Evolutionary conservation across 495 filamentous ascomycete species (phyloP).

Genomic region (Penicillium canariense): DNA sequence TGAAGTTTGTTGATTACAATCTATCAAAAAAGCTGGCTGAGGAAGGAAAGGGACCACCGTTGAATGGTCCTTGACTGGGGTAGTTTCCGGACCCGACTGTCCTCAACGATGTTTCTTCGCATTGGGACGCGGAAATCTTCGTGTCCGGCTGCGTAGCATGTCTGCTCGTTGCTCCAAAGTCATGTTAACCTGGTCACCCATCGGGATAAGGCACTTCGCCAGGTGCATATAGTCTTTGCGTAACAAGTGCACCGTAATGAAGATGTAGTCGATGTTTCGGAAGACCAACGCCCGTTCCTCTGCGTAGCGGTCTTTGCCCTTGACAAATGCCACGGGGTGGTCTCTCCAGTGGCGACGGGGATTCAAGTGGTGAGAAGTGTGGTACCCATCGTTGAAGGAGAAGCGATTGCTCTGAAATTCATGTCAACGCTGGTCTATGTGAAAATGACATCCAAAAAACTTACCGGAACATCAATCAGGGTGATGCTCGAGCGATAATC

Average conservation of each 20-base stretch:
- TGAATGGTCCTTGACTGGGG: too few species aligned
- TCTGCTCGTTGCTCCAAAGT: constrained; percentile 55
- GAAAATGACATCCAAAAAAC: constrained; percentile 17
- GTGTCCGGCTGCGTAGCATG: constrained; percentile 61
- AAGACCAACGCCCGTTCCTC: constrained; percentile 64
- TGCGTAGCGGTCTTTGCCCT: constrained; percentile 57
- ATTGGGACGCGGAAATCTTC: constrained; percentile 52
- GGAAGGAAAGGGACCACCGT: too few species aligned
- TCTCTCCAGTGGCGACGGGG: constrained; percentile 72
- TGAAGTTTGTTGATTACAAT: not conserved
- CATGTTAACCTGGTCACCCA: constrained; percentile 64
- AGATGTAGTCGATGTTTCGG: constrained; percentile 68
- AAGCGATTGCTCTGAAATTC: constrained; percentile 60
- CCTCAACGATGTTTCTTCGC: constrained; percentile 48
- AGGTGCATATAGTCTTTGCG: constrained; percentile 62
- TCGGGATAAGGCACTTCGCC: constrained; percentile 63
- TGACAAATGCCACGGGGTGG: constrained; percentile 65
- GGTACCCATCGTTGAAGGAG: constrained; percentile 77
- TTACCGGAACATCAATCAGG: constrained; percentile 67
- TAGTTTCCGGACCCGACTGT: too few species aligned
- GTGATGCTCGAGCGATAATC: constrained; percentile 72
- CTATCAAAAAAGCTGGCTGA: not conserved
- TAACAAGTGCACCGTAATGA: constrained; percentile 60
- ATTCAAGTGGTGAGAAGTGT: constrained; percentile 75
- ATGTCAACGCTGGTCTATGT: constrained; percentile 9